Percentiles rank a stretch among this genome's conserved stretches.
These are phyloP conservation scores for Fagopyrum tataricum DNA, from an alignment of 148 eudicot genomes.

Conservation along the genomic window DNA sequence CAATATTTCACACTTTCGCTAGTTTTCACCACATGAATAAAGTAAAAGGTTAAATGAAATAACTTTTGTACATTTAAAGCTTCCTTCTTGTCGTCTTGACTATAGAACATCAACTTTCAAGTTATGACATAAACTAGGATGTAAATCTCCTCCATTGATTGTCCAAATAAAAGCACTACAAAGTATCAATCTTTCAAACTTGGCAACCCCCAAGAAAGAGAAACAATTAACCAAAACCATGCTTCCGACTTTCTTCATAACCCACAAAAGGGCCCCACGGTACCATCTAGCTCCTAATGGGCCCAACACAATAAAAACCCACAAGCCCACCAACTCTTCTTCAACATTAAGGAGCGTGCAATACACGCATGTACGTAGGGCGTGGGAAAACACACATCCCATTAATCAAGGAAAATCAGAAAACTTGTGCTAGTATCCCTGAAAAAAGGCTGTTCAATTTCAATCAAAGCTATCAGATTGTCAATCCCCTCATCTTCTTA, in stretches of 20 bases:
- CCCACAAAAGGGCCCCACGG: not conserved
- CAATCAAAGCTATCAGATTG: not conserved
- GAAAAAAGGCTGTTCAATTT: slow-evolving; percentile 6
- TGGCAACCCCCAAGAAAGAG: slow-evolving; percentile 1
- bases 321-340: not conserved
- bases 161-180: slow-evolving; percentile 6
- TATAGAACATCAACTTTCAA: not conserved
- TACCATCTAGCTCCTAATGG: slow-evolving; percentile 6
- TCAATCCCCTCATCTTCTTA: not conserved
- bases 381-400: not conserved
- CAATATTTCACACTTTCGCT: slow-evolving; percentile 5
- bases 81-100: not conserved
- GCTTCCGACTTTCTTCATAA: not conserved
- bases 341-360: not conserved
- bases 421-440: slow-evolving; percentile 11
- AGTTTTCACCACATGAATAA: not conserved
- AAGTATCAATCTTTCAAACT: not conserved
- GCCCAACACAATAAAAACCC: slow-evolving; percentile 1
- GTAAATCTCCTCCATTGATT: not conserved
- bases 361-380: not conserved
- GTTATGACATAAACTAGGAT: not conserved
- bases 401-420: not conserved
- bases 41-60: too few relatives aligned
- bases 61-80: too few relatives aligned
- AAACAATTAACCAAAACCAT: slow-evolving; percentile 7